Conservation (phyloP, 305 asterid genomes). For the Stenogyne calaminthoides region DNA sequence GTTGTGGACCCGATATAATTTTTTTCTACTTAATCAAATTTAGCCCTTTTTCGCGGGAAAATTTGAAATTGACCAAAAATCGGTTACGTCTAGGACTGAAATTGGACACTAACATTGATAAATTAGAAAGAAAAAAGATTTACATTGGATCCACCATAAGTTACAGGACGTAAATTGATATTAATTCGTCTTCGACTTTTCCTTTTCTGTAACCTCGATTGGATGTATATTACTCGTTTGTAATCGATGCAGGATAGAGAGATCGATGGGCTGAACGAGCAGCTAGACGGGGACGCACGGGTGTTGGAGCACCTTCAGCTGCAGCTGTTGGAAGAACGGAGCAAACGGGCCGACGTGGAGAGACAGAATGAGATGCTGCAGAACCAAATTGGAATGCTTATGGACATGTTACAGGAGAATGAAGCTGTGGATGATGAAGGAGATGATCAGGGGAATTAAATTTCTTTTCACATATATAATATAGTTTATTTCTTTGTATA, state of each 20-base stretch:
- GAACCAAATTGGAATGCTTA: slow-evolving; percentile 75
- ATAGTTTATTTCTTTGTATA: slow-evolving; percentile 27
- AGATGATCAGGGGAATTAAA: slow-evolving; percentile 38
- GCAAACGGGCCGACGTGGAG: slow-evolving; percentile 86
- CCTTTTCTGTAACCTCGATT: background rate
- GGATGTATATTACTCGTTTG: background rate
- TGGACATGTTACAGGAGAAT: slow-evolving; percentile 86
- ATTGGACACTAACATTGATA: no score
- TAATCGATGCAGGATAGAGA: slow-evolving; percentile 74
- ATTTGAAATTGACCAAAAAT: no score
- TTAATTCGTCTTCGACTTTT: background rate
- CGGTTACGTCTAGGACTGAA: no score
- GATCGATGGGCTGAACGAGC: slow-evolving; percentile 88
- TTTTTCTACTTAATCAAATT: no score
- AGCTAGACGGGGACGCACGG: slow-evolving; percentile 78
- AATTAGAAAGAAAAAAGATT: no score
- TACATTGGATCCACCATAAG: background rate
- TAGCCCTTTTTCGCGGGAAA: no score
- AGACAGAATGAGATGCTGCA: slow-evolving; percentile 78
- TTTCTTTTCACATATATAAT: background rate
- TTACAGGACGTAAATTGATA: background rate
- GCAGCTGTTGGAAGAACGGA: slow-evolving; percentile 87
- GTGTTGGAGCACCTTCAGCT: slow-evolving; percentile 55
- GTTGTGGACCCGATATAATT: no score
- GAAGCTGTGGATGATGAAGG: slow-evolving; percentile 54